Base-by-base conservation (phyloP, 768 basidiomycete species). In the Ramaria rubella region DNA sequence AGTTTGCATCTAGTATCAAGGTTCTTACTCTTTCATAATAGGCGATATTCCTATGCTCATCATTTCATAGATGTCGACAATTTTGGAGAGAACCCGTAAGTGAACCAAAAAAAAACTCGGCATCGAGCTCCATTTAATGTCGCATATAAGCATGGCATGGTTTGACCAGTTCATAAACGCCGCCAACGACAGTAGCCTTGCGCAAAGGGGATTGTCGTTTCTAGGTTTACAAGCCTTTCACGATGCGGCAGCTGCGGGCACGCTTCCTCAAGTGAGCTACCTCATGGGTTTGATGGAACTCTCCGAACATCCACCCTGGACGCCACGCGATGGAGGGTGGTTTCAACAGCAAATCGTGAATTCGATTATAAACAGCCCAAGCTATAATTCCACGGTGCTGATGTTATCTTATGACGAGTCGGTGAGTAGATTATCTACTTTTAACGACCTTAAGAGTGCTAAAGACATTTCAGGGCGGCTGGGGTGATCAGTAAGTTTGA, bases 381-480 rank as follows among this genome's bases (percentile, higher is more conserved):
- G 27, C 17, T 61, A 61, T 38, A 55, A 48, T 29, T 54, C 24
- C 2, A 61, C 60, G 8, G 43, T 55, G 11, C 34, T 61, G 4
- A 44, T 61, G 24, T 48, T 61, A 19, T 55, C 52, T 1, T 61
- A 61, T 40, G 60, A 61, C 42, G 60, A 61, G 42, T 55, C 51
- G 24, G n/a, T n/a, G n/a, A n/a, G n/a, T n/a, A n/a, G n/a, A n/a
- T n/a, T n/a, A n/a, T n/a, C n/a, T n/a, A n/a, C n/a, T n/a, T n/a
- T n/a, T n/a, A n/a, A n/a, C n/a, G n/a, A n/a, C n/a, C n/a, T n/a
- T n/a, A n/a, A n/a, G n/a, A n/a, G n/a, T n/a, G n/a, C n/a, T n/a
- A n/a, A n/a, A n/a, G n/a, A n/a, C n/a, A n/a, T n/a, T n/a, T n/a
- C n/a, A n/a, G n/a, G 60, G 60, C 11, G 60, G 60, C 7, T 61